These are phyloP conservation scores for Viridothelium virens DNA, from an alignment of 495 filamentous ascomycete genomes.

Conservation along the genomic window DNA sequence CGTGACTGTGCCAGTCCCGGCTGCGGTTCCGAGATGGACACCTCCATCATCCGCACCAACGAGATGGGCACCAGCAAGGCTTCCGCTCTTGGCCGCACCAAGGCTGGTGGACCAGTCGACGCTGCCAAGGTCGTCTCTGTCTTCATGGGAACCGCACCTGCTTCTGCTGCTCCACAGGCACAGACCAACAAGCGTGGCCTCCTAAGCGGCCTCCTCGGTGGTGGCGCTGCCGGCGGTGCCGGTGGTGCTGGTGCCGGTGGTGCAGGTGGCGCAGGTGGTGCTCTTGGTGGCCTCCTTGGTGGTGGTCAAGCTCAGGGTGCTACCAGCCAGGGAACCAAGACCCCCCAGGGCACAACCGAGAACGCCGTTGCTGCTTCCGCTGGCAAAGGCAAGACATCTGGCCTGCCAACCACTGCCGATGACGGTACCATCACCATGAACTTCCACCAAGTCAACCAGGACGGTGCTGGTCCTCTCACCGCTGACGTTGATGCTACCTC, in stretches of 20 bases:
- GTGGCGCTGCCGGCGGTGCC: slow-evolving; percentile 14
- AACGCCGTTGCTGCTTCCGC: slow-evolving; percentile 25
- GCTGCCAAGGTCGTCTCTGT: slow-evolving; percentile 32
- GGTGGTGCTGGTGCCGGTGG: slow-evolving; percentile 12
- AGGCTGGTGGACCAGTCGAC: slow-evolving; percentile 49
- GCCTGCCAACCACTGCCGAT: slow-evolving; percentile 47
- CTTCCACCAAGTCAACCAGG: slow-evolving; percentile 40
- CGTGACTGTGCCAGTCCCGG: slow-evolving; percentile 46
- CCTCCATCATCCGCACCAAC: slow-evolving; percentile 46
- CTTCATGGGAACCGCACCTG: slow-evolving; percentile 30
- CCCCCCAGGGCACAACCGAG: slow-evolving; percentile 26
- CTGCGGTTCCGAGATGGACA: slow-evolving; percentile 41
- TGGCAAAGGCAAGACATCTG: slow-evolving; percentile 28
- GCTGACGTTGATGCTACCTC: slow-evolving; percentile 42
- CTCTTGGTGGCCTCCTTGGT: neutral
- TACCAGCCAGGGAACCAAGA: slow-evolving; percentile 25
- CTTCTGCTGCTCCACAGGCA: neutral
- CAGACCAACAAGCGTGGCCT: slow-evolving; percentile 21
- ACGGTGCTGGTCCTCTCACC: slow-evolving; percentile 35
- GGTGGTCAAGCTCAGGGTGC: neutral
- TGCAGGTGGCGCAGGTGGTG: slow-evolving; percentile 15
- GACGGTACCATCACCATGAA: slow-evolving; percentile 43
- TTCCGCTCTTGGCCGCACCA: slow-evolving; percentile 50
- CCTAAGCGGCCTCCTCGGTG: slow-evolving; percentile 19
- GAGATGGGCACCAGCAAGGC: slow-evolving; percentile 37